Base-by-base conservation (phyloP, 371 early-diverging fungal genomes). In the Mortierella sp. region DNA sequence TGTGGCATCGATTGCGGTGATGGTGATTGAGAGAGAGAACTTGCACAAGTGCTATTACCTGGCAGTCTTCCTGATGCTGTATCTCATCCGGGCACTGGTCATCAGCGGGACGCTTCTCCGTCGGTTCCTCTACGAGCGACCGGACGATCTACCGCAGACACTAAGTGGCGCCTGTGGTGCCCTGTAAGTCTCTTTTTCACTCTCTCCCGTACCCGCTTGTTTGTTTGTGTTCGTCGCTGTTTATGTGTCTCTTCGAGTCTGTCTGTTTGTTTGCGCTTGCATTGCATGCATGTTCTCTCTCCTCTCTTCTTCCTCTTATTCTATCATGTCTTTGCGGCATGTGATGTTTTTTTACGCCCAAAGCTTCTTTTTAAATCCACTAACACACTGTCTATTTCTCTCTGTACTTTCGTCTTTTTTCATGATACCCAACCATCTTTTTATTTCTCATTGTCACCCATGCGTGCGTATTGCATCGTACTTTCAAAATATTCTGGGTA, bases 51-150 rank as follows among this genome's bases (percentile, higher is more conserved):
- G 83, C 67, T 64, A 66, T 43, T 72, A 61, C 19, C 47, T 82
- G 13, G 37, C 71, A 39, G 24, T 78, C 22, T 82, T 82, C 50
- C 45, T 82, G 40, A 67, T 41, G 4, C 58, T 82, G 22, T 82
- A 82, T 65, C 73, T 82, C 0, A 6, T 66, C 24, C 83, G 83
- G 14, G 61, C 83, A 19, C 58, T 82, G 41, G 45, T 68, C 73
- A 72, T 82, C 52, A 69, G 64, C 34, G 44, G 40, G 14, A 0
- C 66, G 1, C 73, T 82, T 10, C 47, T 82, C 43, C 78, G 78
- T 48, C 74, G 75, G 41, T 82, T 78, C 69, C 74, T 82, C 34
- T 78, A 71, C 44, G 69, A 63, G 11, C 83, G 78, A 5, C 83
- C 83, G 13, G 73, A 82, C 43, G 78, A 82, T 69, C 69, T 82